phyloP scores from a whole-genome alignment of 805 yeast genomes.

The Blastobotrys peoriensis region DNA sequence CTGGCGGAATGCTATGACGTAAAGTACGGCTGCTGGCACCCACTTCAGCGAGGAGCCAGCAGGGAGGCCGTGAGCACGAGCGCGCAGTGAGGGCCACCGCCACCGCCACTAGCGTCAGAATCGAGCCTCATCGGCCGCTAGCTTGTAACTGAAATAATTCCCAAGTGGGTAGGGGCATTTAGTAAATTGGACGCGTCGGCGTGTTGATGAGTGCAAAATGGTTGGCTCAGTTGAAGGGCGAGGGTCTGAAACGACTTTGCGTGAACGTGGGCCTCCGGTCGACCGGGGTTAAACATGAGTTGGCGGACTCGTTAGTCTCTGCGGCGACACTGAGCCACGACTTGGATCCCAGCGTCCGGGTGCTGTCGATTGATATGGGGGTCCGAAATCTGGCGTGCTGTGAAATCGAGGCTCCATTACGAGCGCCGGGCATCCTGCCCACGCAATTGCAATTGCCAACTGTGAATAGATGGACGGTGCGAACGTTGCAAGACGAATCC shows the following conservation, averaged over 20 bases:
- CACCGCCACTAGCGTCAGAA: no score
- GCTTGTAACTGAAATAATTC: no score
- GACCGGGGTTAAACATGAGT: constrained; percentile 17
- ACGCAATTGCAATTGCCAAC: not conserved
- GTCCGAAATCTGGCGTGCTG: constrained; percentile 29
- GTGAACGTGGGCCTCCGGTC: constrained; percentile 17
- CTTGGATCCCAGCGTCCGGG: constrained; percentile 6
- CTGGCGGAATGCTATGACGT: no score
- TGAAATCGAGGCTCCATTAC: constrained; percentile 6
- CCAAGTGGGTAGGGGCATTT: no score
- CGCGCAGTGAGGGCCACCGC: no score
- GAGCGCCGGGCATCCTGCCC: not conserved
- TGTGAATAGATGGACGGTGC: constrained; percentile 16
- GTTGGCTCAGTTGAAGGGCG: constrained; percentile 7
- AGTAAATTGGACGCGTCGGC: no score
- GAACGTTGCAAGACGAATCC: constrained; percentile 4
- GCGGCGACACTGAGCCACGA: not conserved
- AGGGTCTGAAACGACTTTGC: constrained; percentile 16
- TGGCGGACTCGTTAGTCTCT: constrained; percentile 9
- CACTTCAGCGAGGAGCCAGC: no score
- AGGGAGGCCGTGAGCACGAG: no score
- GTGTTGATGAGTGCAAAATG: no score
- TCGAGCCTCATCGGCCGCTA: no score
- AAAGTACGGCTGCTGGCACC: no score
- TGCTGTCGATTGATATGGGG: constrained; percentile 32